Evolutionary conservation across 192 early-diverging fungal genomes (phyloP).

Genomic region (Dimargaris verticillata): DNA sequence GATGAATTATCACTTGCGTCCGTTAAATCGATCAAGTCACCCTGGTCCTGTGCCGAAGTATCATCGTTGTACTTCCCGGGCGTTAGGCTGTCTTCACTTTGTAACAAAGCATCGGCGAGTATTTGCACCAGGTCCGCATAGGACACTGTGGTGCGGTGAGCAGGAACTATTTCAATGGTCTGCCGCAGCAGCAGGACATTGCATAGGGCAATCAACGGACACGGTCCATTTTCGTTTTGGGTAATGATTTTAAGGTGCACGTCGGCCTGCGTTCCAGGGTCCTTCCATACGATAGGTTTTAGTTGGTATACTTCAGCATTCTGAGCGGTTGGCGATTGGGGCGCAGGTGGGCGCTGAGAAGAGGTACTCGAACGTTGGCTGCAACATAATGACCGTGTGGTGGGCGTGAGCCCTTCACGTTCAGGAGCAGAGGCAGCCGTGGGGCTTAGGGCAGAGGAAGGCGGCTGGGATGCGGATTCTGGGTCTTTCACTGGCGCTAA

Average conservation of each 20-base stretch:
- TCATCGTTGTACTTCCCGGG: neutral
- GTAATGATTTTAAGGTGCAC: constrained; percentile 58
- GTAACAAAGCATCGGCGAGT: constrained; percentile 70
- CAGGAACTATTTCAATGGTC: constrained; percentile 37
- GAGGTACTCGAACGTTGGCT: neutral
- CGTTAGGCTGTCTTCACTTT: constrained; percentile 1
- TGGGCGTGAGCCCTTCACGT: neutral
- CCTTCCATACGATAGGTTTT: constrained; percentile 53
- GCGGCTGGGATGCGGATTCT: neutral
- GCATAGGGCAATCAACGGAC: constrained; percentile 67
- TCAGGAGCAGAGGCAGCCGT: no score
- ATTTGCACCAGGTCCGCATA: constrained; percentile 52
- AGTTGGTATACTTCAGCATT: constrained; percentile 33
- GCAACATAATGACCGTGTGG: neutral
- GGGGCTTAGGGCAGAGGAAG: neutral
- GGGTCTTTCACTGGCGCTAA: neutral
- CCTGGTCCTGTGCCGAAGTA: neutral
- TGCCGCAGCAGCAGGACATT: constrained; percentile 69
- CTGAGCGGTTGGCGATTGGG: neutral
- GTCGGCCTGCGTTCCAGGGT: constrained; percentile 24
- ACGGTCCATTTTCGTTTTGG: constrained; percentile 88
- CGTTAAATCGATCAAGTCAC: no score
- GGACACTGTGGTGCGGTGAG: constrained; percentile 32
- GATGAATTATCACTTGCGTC: no score
- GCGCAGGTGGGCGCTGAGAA: neutral